Base-by-base conservation (phyloP, 768 basidiomycete genomes). In the Phallus indusiatus region DNA sequence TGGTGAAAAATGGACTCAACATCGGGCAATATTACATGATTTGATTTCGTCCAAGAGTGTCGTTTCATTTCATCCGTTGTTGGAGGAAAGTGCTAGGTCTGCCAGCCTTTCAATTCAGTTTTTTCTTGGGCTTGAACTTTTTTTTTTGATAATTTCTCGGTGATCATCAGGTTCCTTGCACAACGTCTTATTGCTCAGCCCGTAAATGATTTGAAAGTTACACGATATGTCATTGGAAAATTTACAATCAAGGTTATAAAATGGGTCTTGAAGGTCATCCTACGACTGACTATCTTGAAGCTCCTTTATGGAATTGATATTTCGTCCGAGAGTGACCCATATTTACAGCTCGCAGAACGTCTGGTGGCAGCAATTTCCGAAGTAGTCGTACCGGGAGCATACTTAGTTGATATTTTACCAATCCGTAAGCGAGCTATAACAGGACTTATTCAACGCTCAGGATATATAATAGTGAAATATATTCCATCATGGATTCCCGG, bases 391-490 rank as follows among this genome's bases (percentile, higher is more conserved):
- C 78, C 79, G 0, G 82, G 83, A 1, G 66, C 71, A 20, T 74
- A 70, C 63, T 53, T 80, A 76, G 81, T 84, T 18, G 79, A 83
- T 56, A 64, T 81, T 11, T 64, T 83, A 11, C 82, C 82, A 7
- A 65, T 73, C 7, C 37, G 72, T 74, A 54, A 12, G 73, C 60
- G 24, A 52, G 33, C 16, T 28, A n/a, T 37, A 18, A 35, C 18
- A 20, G 17, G 5, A 12, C 49, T 1, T 22, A 20, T 33, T 47
- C 1, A 18, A 48, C 6, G 5, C 36, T 42, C 21, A 17, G n/a
- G n/a, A 35, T 16, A 1, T 33, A 7, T 24, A 53, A 62, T 59
- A 67, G 66, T 67, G 35, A 64, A 56, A 17, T 54, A 63, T 35
- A 50, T 67, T 47, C 68, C 66, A n/a, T 60, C 55, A 48, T 69